phyloP scores from a whole-genome alignment of 2,329 filamentous ascomycete species.

The Xylaria sp. region DNA sequence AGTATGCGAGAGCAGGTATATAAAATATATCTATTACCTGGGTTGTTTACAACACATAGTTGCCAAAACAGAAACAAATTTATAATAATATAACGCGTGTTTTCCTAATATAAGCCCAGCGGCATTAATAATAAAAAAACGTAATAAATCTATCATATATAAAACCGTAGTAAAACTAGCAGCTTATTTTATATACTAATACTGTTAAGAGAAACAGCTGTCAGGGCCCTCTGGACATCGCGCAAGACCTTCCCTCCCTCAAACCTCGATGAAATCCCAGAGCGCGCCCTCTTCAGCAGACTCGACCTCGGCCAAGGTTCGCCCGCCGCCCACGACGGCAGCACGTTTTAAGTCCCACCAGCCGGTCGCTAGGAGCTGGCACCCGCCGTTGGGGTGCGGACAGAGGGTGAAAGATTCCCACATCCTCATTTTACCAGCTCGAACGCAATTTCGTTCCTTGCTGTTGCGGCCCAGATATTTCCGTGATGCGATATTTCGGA shows the following conservation, averaged over 20 bases:
- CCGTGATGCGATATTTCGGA: too few species aligned
- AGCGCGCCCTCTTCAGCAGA: conserved; percentile 10
- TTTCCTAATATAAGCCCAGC: neutral
- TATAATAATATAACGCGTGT: too few species aligned
- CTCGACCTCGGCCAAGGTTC: conserved; percentile 13
- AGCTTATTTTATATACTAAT: too few species aligned
- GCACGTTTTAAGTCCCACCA: neutral
- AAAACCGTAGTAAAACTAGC: too few species aligned
- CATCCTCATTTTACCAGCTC: neutral
- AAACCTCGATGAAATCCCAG: conserved; percentile 9
- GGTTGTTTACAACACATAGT: neutral
- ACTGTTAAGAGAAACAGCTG: neutral
- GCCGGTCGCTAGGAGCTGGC: conserved; percentile 1
- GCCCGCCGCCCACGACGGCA: neutral
- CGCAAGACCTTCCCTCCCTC: neutral
- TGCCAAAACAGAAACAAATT: too few species aligned
- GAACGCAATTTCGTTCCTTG: conserved; percentile 1
- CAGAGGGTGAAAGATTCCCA: conserved; percentile 11
- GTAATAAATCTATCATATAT: too few species aligned
- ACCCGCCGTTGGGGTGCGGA: neutral
- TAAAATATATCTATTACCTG: neutral
- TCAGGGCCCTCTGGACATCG: neutral
- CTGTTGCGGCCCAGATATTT: conserved; percentile 5
- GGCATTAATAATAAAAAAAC: too few species aligned
- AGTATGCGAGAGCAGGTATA: neutral